Base-by-base conservation (phyloP, 768 basidiomycete species). In the Psilocybe tampanensis region DNA sequence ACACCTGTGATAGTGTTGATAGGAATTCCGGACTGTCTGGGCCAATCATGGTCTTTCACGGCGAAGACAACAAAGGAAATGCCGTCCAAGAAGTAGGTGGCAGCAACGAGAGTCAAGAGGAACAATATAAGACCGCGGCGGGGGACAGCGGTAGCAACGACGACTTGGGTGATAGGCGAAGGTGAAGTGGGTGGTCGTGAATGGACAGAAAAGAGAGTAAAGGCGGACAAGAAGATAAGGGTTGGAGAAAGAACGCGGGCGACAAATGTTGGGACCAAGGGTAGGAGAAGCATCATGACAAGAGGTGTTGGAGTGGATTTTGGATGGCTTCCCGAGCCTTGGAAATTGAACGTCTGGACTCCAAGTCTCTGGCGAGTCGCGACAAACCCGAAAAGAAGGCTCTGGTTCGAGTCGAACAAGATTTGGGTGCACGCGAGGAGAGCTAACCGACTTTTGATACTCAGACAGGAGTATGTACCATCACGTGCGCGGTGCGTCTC, bases 1-100 rank as follows among this genome's bases (percentile, higher is more conserved):
- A 92, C 78, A 52, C 90, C 92, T 43, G 87, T 68, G 42, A 92
- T 66, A 41, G 90, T 76, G 62, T 82, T 89, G 66, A 86, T 70
- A 64, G 89, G 88, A 41, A 89, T 78, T 21, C 86, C 90, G 8
- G 86, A 85, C 58, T 76, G 64, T 39, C 70, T 74, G 12, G 81
- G 82, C 91, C 93, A 94, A 9, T 76, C 58, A 62, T 86, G 84
- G 61, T 82, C 76, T 55, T 93, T 66, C 42, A 94, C 77, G 18
- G 86, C 81, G 66, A 79, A 82, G 4, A 82, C 74, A 42, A 89
- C 83, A 64, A 91, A 88, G 15, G 87, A 78, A 29, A 88, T 76
- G 13, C 92, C 94, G 66, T 96, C 93, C 26, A 85, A 72, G 49
- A 95, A 77, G 68, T 86, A 95, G 15, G 89, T 86, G 49, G 88